phyloP scores from a whole-genome alignment of 2,329 filamentous ascomycete species.

The Aspergillus novofumigatus region DNA sequence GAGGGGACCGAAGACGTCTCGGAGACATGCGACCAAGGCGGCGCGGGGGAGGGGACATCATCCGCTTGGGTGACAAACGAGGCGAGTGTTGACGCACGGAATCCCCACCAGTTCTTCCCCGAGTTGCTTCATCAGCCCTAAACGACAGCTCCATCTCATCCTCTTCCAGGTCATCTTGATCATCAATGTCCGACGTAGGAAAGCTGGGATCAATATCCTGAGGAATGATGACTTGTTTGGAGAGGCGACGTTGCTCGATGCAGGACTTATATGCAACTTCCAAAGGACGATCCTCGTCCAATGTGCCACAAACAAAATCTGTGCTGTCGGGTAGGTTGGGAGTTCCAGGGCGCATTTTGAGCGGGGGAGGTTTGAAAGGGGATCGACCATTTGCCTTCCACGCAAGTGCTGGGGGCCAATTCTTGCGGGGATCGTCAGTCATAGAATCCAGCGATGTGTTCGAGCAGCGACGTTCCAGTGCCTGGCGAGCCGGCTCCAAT shows the following conservation, averaged over 20 bases:
- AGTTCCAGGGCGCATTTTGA: constrained; percentile 61
- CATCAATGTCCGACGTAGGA: constrained; percentile 86
- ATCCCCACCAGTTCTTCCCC: constrained; percentile 42
- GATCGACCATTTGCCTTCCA: constrained; percentile 25
- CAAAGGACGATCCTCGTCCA: constrained; percentile 92
- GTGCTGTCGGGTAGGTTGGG: constrained; percentile 93
- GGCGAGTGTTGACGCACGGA: constrained; percentile 51
- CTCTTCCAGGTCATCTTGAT: constrained; percentile 72
- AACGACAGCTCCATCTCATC: constrained; percentile 50
- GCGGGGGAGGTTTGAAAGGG: constrained; percentile 38
- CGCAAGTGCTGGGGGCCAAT: constrained; percentile 29
- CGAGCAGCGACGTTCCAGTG: constrained; percentile 45
- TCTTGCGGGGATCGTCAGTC: constrained; percentile 25
- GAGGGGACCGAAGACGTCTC: constrained; percentile 65
- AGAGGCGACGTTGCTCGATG: constrained; percentile 72
- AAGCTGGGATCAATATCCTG: constrained; percentile 98
- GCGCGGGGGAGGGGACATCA: constrained; percentile 51
- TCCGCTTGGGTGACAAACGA: constrained; percentile 58
- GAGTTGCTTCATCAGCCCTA: constrained; percentile 44
- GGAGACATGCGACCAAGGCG: constrained; percentile 57
- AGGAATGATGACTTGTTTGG: constrained; percentile 78
- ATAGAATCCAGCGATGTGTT: constrained; percentile 54
- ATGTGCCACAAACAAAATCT: constrained; percentile 96
- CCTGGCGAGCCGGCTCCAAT: constrained; percentile 45
- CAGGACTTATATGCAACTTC: constrained; percentile 89